Conservation (phyloP, 176 grass and related monocot species). For the Oryza officinalis region DNA sequence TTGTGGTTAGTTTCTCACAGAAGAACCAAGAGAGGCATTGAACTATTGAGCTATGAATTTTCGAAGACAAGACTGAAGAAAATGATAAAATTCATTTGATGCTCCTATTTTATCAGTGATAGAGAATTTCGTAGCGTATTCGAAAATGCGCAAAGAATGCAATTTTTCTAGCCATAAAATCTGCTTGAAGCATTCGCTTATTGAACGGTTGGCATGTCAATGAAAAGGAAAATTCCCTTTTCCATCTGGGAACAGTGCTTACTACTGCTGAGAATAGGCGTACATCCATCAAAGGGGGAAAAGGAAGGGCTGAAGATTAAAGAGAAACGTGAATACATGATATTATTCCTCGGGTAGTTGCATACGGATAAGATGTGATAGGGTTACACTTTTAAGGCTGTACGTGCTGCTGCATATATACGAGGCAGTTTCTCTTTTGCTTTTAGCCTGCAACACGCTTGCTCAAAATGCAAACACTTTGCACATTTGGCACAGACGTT, state of each 20-base stretch:
- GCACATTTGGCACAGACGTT: background rate
- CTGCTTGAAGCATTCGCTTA: background rate
- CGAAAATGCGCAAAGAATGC: no score
- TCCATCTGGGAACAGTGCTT: background rate
- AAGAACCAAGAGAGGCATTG: background rate
- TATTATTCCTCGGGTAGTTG: constrained; percentile 18
- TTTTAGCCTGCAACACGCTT: background rate
- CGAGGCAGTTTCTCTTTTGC: background rate
- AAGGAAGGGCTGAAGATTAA: constrained; percentile 30
- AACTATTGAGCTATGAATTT: background rate
- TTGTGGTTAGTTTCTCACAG: no score
- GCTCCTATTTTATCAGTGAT: no score
- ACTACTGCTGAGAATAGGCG: background rate
- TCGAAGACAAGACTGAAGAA: no score
- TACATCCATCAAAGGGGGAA: background rate
- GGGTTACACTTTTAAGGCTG: background rate
- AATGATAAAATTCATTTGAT: no score
- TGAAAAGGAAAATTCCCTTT: background rate
- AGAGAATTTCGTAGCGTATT: no score
- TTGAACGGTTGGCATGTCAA: background rate
- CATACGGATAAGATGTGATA: constrained; percentile 21
- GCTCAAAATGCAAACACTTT: background rate
- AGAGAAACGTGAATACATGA: background rate
- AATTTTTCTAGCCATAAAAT: background rate
- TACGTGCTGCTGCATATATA: background rate